Evolutionary conservation across 1,139 yeast species (phyloP), one percentile per base, ranked within the genome.

Genomic region (Kodamaea arcana): DNA sequence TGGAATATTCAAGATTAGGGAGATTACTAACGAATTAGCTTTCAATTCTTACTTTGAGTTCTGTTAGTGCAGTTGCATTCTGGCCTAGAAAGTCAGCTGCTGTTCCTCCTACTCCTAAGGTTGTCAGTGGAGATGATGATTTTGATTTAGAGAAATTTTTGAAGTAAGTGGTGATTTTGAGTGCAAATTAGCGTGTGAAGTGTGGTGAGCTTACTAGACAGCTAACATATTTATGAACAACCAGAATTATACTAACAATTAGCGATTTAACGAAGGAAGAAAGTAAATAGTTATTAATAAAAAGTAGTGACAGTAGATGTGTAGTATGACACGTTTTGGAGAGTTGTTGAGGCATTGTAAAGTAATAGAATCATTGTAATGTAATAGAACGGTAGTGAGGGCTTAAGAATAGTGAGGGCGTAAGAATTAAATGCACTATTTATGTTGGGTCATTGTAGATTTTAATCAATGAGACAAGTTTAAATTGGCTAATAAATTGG

Each of bases 71-170:
- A 21, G 56, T 68, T 40, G 62, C 65, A 25, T 63, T 67, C 6
- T 65, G 65, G 64, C 74, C 75, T 24, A 55, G 68, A 38, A 50
- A 55, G 13, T 54, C 57, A 37, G 41, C 65, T 20, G 55, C 65
- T 10, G 51, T 62, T 22, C 56, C 63, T 16, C 56, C 66, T 20
- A 49, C 55, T 15, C 49, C 54, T 23, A 52, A 64, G 20, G 53
- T 56, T 18, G 61, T 55, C 15, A 29, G 58, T 26, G 60, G 64
- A 41, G 72, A 64, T 40, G 79, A 69, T n/a, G 84, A 79, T 35
- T 62, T 80, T 37, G 83, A 79, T 47, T 71, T 78, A 42, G 85
- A 78, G 50, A 75, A 77, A 52, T 60, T 75, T 48, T 58, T 80
- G 47, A 71, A 68, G 80, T 75, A 64, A 48, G 80, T 73, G 56